These are phyloP conservation scores for Mucor ambiguus DNA, from an alignment of 371 early-diverging fungal genomes.

Conservation along the genomic window DNA sequence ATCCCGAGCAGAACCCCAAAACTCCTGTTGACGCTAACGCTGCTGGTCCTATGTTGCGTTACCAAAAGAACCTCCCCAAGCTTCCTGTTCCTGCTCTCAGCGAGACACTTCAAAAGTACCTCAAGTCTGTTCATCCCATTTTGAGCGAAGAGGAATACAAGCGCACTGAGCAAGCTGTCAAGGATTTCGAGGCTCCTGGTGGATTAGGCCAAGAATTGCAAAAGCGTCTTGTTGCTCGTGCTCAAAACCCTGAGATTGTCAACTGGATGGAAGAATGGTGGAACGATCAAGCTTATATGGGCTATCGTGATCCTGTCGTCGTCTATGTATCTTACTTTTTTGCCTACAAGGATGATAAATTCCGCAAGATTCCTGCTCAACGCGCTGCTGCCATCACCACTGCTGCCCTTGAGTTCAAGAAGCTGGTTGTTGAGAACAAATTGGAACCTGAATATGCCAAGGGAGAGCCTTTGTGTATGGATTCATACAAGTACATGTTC, in stretches of 20 bases:
- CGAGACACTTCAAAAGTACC: conserved; percentile 82
- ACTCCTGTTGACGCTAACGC: conserved; percentile 49
- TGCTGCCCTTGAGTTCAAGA: conserved; percentile 87
- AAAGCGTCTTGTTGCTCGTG: conserved; percentile 73
- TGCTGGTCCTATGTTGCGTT: conserved; percentile 65
- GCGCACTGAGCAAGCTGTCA: conserved; percentile 68
- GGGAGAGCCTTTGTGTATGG: conserved; percentile 82
- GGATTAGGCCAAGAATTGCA: conserved; percentile 86
- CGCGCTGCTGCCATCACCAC: conserved; percentile 90
- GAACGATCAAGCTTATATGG: conserved; percentile 92
- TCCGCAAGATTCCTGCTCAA: conserved; percentile 73
- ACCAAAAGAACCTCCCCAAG: conserved; percentile 75
- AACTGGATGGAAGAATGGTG: conserved; percentile 97
- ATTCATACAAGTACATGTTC: conserved; percentile 95
- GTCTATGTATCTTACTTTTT: conserved; percentile 87
- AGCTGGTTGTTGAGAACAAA: conserved; percentile 74
- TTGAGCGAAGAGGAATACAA: conserved; percentile 73
- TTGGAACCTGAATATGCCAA: conserved; percentile 87
- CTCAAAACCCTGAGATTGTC: conserved; percentile 62
- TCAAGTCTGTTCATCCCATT: conserved; percentile 77
- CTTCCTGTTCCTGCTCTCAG: conserved; percentile 89
- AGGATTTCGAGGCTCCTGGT: conserved; percentile 81
- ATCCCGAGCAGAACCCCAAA: conserved; percentile 30
- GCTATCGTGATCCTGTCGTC: conserved; percentile 96
- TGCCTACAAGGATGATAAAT: conserved; percentile 82